Conservation (phyloP, 2,329 filamentous ascomycete species). For the Arthrobotrys sphaeroides region DNA sequence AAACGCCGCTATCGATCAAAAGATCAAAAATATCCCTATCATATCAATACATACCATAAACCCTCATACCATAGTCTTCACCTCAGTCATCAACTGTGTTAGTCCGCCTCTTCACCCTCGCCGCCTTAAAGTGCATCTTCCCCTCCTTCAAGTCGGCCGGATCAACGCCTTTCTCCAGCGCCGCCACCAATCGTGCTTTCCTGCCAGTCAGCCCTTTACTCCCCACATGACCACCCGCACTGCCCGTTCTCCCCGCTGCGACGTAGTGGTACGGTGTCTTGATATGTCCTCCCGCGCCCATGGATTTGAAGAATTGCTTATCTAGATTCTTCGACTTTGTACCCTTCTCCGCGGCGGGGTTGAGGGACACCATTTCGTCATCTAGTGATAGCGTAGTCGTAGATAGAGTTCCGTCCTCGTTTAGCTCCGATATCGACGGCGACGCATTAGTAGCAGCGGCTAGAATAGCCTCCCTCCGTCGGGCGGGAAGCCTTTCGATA, state of each 20-base stretch:
- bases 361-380: conserved; percentile 56
- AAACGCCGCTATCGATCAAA: conserved; percentile 18
- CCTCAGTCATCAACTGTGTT: conserved; percentile 45
- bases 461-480: conserved; percentile 67
- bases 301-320: conserved; percentile 83
- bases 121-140: conserved; percentile 97
- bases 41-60: conserved; percentile 1
- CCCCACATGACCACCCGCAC: conserved; percentile 57
- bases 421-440: conserved; percentile 12
- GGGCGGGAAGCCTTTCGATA: conserved; percentile 79
- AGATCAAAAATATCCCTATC: not conserved
- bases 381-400: conserved; percentile 24
- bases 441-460: conserved; percentile 19
- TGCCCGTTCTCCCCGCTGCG: conserved; percentile 79
- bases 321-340: conserved; percentile 81
- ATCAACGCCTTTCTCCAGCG: conserved; percentile 84
- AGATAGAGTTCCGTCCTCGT: conserved; percentile 8
- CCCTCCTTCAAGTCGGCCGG: conserved; percentile 75
- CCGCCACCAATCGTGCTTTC: conserved; percentile 81
- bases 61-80: conserved; percentile 58
- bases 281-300: conserved; percentile 72
- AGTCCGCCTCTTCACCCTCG: conserved; percentile 70
- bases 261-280: conserved; percentile 85
- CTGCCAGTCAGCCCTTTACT: conserved; percentile 79
- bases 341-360: conserved; percentile 66